Evolutionary conservation across 108 stramenopile genomes (phyloP), one percentile per base, ranked within the genome.

Genomic region (Stephanodiscus triporus): DNA sequence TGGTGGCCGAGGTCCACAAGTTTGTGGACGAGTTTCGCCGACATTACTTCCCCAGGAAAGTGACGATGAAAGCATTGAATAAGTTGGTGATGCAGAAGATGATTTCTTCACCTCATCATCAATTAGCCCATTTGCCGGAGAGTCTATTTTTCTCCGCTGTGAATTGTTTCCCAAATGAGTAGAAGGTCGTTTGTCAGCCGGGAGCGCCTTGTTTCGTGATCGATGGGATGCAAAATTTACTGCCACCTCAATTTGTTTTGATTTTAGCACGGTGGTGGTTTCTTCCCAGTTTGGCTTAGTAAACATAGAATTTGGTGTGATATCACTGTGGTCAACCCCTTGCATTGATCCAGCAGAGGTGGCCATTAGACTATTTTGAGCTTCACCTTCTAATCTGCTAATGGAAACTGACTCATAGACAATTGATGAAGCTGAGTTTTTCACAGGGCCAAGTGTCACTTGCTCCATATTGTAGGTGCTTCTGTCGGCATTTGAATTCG

Each of bases 1-100:
- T 11, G 80, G 80, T 29, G 80, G 80, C 5, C 79, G 79, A 63
- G 19, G 66, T 34, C 68, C 56, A 42, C 67, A 13, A 26, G 9
- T 56, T 11, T 4, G 40, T 40, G 40, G 40, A 40, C 40, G 9
- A 40, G 40, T 9, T 3, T 29, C 27, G 47, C 71, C 70, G 47
- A 29, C 62, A 57, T 26, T 59, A 23, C 66, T 75, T 22, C 60
- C 68, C 80, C 73, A 74, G 24, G 80, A 81, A 30, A 34, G 24
- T 40, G 76, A 77, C 34, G 66, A 65, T 9, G 61, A 50, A 57
- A 72, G 36, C 43, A 58, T 43, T 10, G 53, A 63, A 43, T 73
- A 81, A 11, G 80, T 43, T 34, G 55, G 19, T 23, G 53, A 55
- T 26, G 61, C 29, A 59, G 38, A 11, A 27, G 45, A 63, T 9